A percentile compares a stretch with the other conserved stretches of the same genome.
phyloP scores from a whole-genome alignment of 2,329 filamentous ascomycete genomes.

The Aspergillus arachidicola region DNA sequence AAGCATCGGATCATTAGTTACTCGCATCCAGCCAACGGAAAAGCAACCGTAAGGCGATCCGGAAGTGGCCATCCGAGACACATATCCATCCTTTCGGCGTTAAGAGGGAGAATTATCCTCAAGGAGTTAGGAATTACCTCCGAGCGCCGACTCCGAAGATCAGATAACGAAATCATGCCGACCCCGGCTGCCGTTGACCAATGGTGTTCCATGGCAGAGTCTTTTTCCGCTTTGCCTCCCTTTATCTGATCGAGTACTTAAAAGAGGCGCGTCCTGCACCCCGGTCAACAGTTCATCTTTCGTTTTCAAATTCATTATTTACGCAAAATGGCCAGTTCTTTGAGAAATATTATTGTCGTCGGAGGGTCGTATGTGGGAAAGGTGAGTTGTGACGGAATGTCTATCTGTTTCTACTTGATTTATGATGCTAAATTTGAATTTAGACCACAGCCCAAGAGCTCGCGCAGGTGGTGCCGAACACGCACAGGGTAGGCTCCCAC shows the following conservation, averaged over 20 bases:
- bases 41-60: background rate
- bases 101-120: background rate
- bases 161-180: background rate
- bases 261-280: background rate
- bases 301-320: no score
- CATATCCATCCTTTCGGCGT: background rate
- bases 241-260: slow-evolving; percentile 4
- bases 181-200: background rate
- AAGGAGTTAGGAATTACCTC: background rate
- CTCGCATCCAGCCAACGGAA: background rate
- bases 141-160: background rate
- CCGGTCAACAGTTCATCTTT: background rate
- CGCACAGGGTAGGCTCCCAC: slow-evolving; percentile 32
- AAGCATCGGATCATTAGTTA: background rate
- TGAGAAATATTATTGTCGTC: slow-evolving; percentile 40
- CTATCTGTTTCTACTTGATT: slow-evolving; percentile 9
- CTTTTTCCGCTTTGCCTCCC: background rate
- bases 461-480: slow-evolving; percentile 34
- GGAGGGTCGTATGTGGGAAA: slow-evolving; percentile 41
- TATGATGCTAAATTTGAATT: slow-evolving; percentile 3
- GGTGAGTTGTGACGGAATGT: slow-evolving; percentile 12
- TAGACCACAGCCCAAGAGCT: slow-evolving; percentile 38
- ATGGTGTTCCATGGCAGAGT: background rate
- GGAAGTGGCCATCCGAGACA: background rate
- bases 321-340: slow-evolving; percentile 27